phyloP scores from a whole-genome alignment of 768 basidiomycete genomes.

The Pleurotus platypus region DNA sequence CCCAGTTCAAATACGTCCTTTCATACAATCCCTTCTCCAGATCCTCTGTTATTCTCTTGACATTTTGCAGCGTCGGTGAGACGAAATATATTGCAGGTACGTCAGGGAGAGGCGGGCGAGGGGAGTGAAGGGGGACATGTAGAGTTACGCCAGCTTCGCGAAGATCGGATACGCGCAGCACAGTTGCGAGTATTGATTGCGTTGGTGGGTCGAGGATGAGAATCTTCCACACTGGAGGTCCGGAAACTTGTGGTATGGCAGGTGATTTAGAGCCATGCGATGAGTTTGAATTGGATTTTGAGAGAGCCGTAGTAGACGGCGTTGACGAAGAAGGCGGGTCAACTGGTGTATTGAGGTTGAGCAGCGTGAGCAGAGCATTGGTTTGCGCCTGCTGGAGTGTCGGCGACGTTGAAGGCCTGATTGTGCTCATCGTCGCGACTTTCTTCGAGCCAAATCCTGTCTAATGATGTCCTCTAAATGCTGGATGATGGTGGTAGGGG shows the following conservation, averaged over 20 bases:
- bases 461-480: neutral
- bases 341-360: slow-evolving; percentile 76
- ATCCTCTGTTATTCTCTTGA: slow-evolving; percentile 91
- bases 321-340: slow-evolving; percentile 24
- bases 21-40: slow-evolving; percentile 88
- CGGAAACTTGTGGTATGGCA: slow-evolving; percentile 40
- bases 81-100: slow-evolving; percentile 98
- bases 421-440: neutral
- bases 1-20: slow-evolving; percentile 92
- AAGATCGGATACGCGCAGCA: slow-evolving; percentile 92
- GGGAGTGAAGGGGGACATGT: slow-evolving; percentile 92
- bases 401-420: slow-evolving; percentile 11
- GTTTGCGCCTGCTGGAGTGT: slow-evolving; percentile 91
- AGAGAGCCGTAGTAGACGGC: neutral
- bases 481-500: neutral
- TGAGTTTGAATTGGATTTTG: neutral
- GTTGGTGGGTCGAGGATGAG: slow-evolving; percentile 92
- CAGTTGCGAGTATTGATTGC: slow-evolving; percentile 94
- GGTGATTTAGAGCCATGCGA: neutral
- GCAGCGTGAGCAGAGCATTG: slow-evolving; percentile 74
- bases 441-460: neutral
- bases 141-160: slow-evolving; percentile 96
- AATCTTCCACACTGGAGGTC: slow-evolving; percentile 93
- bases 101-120: slow-evolving; percentile 85
- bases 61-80: slow-evolving; percentile 81